Percentiles rank a stretch among this genome's conserved stretches.
Evolutionary conservation across 2,329 filamentous ascomycete species (phyloP).

Genomic region (Calycina marina): DNA sequence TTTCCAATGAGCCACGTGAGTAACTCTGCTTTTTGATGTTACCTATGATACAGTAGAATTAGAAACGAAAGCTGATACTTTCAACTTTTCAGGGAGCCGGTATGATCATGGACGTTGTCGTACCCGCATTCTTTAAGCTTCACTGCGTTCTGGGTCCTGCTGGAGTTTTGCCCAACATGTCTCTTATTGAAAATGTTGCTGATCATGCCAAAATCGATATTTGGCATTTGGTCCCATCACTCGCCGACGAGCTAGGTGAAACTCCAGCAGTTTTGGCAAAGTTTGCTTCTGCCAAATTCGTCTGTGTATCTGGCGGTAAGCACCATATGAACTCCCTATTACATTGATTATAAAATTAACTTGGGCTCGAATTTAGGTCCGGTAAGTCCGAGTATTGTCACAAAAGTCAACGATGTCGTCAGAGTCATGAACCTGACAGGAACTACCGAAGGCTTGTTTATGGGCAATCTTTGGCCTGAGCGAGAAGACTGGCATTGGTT

Average conservation of each 20-base stretch:
- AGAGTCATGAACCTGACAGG: constrained; percentile 21
- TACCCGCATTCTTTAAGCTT: constrained; percentile 24
- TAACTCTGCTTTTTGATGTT: not conserved
- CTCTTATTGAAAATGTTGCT: constrained; percentile 22
- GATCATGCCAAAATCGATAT: constrained; percentile 25
- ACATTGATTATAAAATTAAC: too few species aligned
- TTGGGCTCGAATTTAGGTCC: constrained; percentile 14
- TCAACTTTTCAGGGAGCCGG: constrained; percentile 23
- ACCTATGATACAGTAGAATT: not conserved
- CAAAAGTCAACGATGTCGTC: constrained; percentile 22
- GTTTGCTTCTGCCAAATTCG: constrained; percentile 8
- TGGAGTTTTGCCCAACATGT: constrained; percentile 24
- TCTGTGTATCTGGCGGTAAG: constrained; percentile 5
- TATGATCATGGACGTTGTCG: constrained; percentile 27
- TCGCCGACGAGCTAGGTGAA: constrained; percentile 24
- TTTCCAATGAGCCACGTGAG: not conserved
- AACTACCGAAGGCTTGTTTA: constrained; percentile 3
- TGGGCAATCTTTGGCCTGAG: constrained; percentile 1
- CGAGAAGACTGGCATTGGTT: constrained; percentile 6
- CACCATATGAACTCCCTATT: constrained; percentile 26
- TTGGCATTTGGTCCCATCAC: constrained; percentile 26
- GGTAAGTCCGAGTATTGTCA: constrained; percentile 14
- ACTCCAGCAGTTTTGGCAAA: constrained; percentile 21
- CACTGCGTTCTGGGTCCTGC: constrained; percentile 25
- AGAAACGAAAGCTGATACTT: not conserved